These are phyloP conservation scores for Emergomyces africanus DNA, from an alignment of 2,329 filamentous ascomycete genomes.

Conservation along the genomic window DNA sequence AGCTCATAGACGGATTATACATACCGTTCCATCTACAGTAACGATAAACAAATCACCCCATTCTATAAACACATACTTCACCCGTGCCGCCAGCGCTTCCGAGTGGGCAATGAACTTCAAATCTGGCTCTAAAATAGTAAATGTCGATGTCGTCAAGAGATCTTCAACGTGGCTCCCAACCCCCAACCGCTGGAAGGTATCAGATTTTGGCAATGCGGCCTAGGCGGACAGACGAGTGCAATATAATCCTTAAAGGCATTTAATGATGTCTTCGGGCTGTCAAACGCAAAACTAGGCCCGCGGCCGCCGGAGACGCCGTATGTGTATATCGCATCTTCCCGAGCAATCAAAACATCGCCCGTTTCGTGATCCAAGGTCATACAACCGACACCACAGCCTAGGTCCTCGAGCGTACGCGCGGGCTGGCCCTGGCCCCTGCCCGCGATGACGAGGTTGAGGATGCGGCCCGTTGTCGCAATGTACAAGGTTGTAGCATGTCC, in stretches of 20 bases:
- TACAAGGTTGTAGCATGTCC: constrained; percentile 63
- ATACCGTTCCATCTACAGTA: constrained; percentile 79
- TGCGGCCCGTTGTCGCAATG: constrained; percentile 78
- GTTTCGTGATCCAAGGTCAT: constrained; percentile 75
- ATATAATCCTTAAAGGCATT: constrained; percentile 74
- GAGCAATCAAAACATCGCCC: constrained; percentile 78
- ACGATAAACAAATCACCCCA: constrained; percentile 92
- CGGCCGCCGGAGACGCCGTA: constrained; percentile 68
- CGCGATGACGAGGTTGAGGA: constrained; percentile 75
- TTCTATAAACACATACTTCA: constrained; percentile 67
- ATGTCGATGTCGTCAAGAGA: constrained; percentile 74
- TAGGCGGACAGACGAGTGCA: constrained; percentile 69
- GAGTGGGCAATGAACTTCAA: constrained; percentile 82
- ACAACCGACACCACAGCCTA: constrained; percentile 83
- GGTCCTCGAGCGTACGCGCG: constrained; percentile 76
- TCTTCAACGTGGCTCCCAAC: constrained; percentile 58
- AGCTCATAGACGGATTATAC: constrained; percentile 8
- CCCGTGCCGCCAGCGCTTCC: constrained; percentile 67
- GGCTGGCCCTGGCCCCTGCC: constrained; percentile 82
- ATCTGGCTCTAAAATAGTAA: constrained; percentile 84
- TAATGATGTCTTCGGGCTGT: constrained; percentile 76
- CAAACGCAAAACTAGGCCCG: constrained; percentile 79
- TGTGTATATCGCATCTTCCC: constrained; percentile 92
- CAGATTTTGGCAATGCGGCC: constrained; percentile 43
- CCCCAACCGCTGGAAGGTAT: constrained; percentile 60